Evolutionary conservation across 805 yeast genomes (phyloP).

Genomic region (Metschnikowia colocasiae): DNA sequence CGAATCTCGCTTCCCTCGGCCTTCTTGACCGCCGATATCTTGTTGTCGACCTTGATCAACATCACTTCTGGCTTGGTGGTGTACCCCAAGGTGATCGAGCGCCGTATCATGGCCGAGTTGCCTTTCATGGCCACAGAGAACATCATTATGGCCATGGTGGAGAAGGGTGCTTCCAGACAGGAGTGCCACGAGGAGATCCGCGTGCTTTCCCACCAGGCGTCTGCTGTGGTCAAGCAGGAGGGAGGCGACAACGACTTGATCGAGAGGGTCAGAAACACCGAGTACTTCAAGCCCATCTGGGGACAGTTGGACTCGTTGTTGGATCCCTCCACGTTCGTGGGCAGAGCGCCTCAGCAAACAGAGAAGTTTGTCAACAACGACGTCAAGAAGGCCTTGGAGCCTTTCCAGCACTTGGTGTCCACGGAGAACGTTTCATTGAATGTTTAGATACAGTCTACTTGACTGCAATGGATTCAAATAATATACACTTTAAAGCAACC

Average conservation of each 20-base stretch:
- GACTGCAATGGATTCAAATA: not conserved
- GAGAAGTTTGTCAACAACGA: constrained; percentile 85
- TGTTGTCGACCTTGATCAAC: constrained; percentile 83
- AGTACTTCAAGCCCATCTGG: constrained; percentile 88
- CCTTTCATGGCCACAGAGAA: constrained; percentile 99
- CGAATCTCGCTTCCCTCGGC: constrained; percentile 96
- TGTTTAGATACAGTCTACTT: constrained; percentile 43
- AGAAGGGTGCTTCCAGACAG: constrained; percentile 95
- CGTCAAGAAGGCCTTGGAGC: constrained; percentile 77
- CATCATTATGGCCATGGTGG: constrained; percentile 99
- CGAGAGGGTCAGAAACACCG: constrained; percentile 73
- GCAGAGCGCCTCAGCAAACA: constrained; percentile 98
- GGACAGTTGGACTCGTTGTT: constrained; percentile 71
- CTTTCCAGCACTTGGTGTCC: constrained; percentile 57
- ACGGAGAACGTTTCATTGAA: constrained; percentile 70
- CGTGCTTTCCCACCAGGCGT: constrained; percentile 95
- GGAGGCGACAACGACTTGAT: constrained; percentile 98
- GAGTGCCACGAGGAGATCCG: constrained; percentile 97
- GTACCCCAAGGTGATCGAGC: constrained; percentile 96
- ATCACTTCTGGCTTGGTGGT: constrained; percentile 95
- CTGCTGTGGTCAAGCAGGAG: constrained; percentile 93
- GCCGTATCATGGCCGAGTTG: constrained; percentile 89
- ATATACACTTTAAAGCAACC: not conserved
- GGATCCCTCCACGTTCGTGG: constrained; percentile 92
- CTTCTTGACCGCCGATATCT: constrained; percentile 91